Conservation (phyloP, 768 basidiomycete species). For the Phanerochaete carnosa region DNA sequence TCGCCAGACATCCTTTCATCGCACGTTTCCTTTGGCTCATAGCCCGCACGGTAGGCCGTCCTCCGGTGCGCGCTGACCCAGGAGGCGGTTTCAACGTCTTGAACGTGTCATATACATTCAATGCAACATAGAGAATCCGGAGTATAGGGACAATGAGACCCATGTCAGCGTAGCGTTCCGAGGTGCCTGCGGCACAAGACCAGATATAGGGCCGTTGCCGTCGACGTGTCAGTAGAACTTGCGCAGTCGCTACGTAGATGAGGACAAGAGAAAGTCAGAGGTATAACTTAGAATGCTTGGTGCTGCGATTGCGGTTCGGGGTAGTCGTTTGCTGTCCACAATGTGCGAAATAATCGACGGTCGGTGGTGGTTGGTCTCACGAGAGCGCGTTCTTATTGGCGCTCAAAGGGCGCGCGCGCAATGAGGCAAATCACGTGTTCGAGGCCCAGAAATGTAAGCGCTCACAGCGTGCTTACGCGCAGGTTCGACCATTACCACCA, state of each 20-base stretch:
- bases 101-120: constrained; percentile 83
- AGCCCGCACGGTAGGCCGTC: constrained; percentile 63
- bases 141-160: constrained; percentile 64
- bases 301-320: not conserved
- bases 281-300: not conserved
- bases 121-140: constrained; percentile 65
- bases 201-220: not conserved
- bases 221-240: constrained; percentile 1
- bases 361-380: constrained; percentile 4
- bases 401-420: constrained; percentile 7
- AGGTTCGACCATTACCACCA: constrained; percentile 29
- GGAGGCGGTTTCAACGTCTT: constrained; percentile 74
- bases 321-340: not conserved
- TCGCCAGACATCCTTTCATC: constrained; percentile 80
- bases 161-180: constrained; percentile 39
- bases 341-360: not conserved
- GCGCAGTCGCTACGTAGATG: not conserved
- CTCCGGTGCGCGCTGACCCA: constrained; percentile 48
- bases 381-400: constrained; percentile 9
- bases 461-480: not conserved
- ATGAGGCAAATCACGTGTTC: constrained; percentile 14
- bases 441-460: not conserved
- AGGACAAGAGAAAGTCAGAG: not conserved
- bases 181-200: not conserved
- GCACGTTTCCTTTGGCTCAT: constrained; percentile 74